Evolutionary conservation across 2,329 filamentous ascomycete genomes (phyloP), one percentile per base, ranked within the genome.

Genomic region (Monascus ruber): DNA sequence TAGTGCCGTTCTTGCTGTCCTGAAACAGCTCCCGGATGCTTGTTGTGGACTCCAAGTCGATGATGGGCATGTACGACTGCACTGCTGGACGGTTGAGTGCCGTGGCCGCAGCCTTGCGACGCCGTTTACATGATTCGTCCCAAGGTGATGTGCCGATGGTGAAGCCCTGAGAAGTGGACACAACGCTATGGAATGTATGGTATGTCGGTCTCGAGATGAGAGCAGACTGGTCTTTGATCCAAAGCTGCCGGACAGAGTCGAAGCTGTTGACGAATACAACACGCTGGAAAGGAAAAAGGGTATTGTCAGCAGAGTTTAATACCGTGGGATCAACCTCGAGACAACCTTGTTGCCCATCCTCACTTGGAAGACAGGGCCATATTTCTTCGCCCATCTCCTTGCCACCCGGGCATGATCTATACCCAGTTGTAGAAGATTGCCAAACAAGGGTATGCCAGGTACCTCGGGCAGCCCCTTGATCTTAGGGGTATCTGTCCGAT

Each of bases 111-210:
- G 82, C 83, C 65, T 86, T 88, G 45, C 85, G 76, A 6, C 83
- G 74, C 24, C 72, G 69, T 59, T 88, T 89, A 63, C 82, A 85
- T 2, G 79, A 85, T 37, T 86, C 83, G 45, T 88, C 83, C 81
- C 84, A 91, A 0, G 85, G 84, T 0, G 83, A 87, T 0, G 84
- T 86, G 1, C 85, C 85, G 44, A 91, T 86, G 0, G 84, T 89
- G 60, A 86, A 83, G 5, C 83, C 83, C 49, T 86, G 81, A 0
- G 81, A 84, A 28, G 72, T 77, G 1, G 83, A 86, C 3, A 87
- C 80, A 4, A 88, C 80, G 4, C 74, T 83, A 60, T 88, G 84
- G 59, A 88, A 89, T 1, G 84, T 89, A 59, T 89, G 83, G 35
- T 87, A 75, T 24, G 72, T 85, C 0, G 85, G 85, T 2, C 85